Percentiles rank a stretch among this genome's conserved stretches.
Evolutionary conservation across 768 basidiomycete species (phyloP).

Genomic region (Gymnopilus dilepis): DNA sequence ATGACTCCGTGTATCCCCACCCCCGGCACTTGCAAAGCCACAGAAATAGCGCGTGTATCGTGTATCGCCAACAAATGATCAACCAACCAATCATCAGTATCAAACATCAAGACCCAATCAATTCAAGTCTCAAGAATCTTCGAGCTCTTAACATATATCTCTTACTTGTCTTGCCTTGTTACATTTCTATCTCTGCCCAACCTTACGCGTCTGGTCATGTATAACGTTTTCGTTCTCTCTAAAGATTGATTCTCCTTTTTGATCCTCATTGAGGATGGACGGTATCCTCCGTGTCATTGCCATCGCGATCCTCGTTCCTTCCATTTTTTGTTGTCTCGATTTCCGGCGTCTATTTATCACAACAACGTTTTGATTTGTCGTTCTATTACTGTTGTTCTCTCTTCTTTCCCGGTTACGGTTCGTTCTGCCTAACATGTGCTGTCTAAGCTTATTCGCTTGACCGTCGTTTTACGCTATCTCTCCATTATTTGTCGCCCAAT

Average conservation of each 20-base stretch:
- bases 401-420: not conserved
- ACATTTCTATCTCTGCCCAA: slow-evolving; percentile 7
- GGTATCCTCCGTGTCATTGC: slow-evolving; percentile 20
- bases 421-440: slow-evolving; percentile 1
- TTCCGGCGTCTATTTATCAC: slow-evolving; percentile 11
- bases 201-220: slow-evolving; percentile 6
- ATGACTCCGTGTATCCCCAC: slow-evolving; percentile 8
- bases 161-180: slow-evolving; percentile 13
- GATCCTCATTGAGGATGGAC: slow-evolving; percentile 22
- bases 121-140: slow-evolving; percentile 5
- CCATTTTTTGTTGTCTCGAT: slow-evolving; percentile 10
- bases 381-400: not conserved
- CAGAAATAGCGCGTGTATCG: not conserved
- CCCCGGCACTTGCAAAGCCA: slow-evolving; percentile 2
- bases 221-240: slow-evolving; percentile 7
- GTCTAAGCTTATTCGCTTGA: slow-evolving; percentile 5
- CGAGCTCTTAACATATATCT: slow-evolving; percentile 13
- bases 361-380: slow-evolving; percentile 5
- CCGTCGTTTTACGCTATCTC: slow-evolving; percentile 16
- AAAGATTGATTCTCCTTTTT: slow-evolving; percentile 5
- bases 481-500: slow-evolving; percentile 10
- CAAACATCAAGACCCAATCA: slow-evolving; percentile 4
- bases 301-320: too few relatives aligned
- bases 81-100: too few relatives aligned
- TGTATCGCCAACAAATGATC: slow-evolving; percentile 1